Percentiles rank a stretch among this genome's conserved stretches.
Evolutionary conservation across 1,284 basidiomycete genomes (phyloP).

Genomic region (Papiliotrema nemorosa): DNA sequence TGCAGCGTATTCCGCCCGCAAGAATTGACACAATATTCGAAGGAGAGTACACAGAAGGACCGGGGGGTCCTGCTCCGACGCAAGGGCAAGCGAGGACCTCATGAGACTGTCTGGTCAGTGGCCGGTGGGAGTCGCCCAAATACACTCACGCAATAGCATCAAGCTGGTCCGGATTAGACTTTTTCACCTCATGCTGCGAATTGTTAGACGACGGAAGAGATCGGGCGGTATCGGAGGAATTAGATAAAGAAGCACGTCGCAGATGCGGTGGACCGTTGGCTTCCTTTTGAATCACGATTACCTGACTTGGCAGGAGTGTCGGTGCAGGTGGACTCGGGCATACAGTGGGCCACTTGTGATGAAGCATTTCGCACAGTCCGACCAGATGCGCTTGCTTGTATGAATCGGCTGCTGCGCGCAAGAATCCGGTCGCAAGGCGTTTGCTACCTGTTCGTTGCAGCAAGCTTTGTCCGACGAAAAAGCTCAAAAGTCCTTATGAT

Average conservation of each 20-base stretch:
- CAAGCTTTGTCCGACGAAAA: conserved; percentile 13
- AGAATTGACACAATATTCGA: conserved; percentile 34
- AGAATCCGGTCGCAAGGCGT: conserved; percentile 7
- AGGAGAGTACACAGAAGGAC: conserved; percentile 32
- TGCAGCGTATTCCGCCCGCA: conserved; percentile 38
- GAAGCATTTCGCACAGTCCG: conserved; percentile 20
- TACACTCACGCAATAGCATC: conserved; percentile 16
- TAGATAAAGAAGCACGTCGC: conserved; percentile 6
- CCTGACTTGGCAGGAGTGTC: conserved; percentile 12
- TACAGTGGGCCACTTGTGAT: conserved; percentile 8
- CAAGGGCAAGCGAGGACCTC: conserved; percentile 34
- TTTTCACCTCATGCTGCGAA: not conserved
- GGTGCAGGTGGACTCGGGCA: conserved; percentile 1
- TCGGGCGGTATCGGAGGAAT: conserved; percentile 6
- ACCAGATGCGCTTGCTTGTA: conserved; percentile 9
- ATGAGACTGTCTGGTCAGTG: conserved; percentile 24
- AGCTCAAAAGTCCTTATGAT: conserved; percentile 26
- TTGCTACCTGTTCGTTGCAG: conserved; percentile 6
- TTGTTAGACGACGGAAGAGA: not conserved
- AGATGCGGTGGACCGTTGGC: conserved; percentile 2
- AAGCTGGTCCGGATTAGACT: conserved; percentile 6
- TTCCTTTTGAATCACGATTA: conserved; percentile 4
- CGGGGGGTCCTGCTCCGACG: conserved; percentile 34
- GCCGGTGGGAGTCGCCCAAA: too few relatives aligned
- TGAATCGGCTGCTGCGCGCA: conserved; percentile 2